A percentile compares a stretch with the other conserved stretches of the same genome.
Evolutionary conservation across 768 basidiomycete species (phyloP).

Genomic region (Paxillus rubicundulus): DNA sequence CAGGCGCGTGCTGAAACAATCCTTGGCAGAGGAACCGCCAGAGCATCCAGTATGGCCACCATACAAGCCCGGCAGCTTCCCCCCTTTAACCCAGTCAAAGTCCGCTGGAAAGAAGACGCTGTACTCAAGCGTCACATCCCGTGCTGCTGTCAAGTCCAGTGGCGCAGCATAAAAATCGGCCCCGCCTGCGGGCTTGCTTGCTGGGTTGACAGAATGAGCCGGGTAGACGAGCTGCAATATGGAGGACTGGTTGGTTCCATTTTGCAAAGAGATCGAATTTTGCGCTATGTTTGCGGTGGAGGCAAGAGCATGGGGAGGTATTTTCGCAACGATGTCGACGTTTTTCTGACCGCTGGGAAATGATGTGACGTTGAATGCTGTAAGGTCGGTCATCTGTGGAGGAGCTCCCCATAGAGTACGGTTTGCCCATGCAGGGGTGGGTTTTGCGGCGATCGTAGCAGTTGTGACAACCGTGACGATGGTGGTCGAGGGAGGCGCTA

Average conservation of each 20-base stretch:
- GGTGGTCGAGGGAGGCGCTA: conserved; percentile 1
- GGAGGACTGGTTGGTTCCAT: conserved; percentile 35
- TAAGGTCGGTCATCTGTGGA: conserved; percentile 53
- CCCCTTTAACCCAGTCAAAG: conserved; percentile 78
- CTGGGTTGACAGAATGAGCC: conserved; percentile 66
- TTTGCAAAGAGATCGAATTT: conserved; percentile 1
- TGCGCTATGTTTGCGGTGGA: conserved; percentile 14
- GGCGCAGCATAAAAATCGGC: conserved; percentile 65
- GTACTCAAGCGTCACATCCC: conserved; percentile 60
- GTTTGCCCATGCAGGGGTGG: conserved; percentile 12
- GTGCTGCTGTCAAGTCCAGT: conserved; percentile 43
- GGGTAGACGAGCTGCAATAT: conserved; percentile 69
- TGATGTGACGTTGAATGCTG: conserved; percentile 54
- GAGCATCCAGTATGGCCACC: conserved; percentile 68
- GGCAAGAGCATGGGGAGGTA: conserved; percentile 39
- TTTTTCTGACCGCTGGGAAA: conserved; percentile 57
- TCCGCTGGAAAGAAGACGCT: conserved; percentile 72
- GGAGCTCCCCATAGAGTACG: conserved; percentile 50
- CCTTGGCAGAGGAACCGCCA: conserved; percentile 65
- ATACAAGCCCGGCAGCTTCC: conserved; percentile 83
- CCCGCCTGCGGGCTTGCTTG: conserved; percentile 60
- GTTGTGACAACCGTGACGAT: conserved; percentile 10
- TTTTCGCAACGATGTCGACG: conserved; percentile 50
- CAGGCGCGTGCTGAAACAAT: conserved; percentile 80
- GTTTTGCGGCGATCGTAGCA: neutral